These are phyloP conservation scores for Dioscorea zingiberensis DNA, from an alignment of 106 monocot genomes.

Conservation along the genomic window DNA sequence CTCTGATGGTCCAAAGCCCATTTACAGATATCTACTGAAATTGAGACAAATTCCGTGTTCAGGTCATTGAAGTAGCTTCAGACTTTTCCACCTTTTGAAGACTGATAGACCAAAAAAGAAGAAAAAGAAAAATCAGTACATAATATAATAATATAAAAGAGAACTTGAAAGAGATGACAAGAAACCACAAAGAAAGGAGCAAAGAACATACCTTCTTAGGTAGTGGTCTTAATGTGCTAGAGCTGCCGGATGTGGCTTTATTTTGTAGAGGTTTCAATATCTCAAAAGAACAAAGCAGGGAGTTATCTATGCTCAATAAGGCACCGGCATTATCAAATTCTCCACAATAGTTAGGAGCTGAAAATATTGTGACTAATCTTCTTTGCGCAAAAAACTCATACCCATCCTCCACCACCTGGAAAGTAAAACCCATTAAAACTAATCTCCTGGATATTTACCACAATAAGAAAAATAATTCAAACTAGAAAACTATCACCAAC, in stretches of 20 bases:
- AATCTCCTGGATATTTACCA: background rate
- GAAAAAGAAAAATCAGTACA: no score
- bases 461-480: background rate
- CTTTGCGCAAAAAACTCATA: slow-evolving; percentile 67
- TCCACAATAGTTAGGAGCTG: slow-evolving; percentile 76
- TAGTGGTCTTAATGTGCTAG: slow-evolving; percentile 14
- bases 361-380: slow-evolving; percentile 74
- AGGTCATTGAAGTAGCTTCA: no score
- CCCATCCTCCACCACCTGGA: slow-evolving; percentile 68
- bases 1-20: no score
- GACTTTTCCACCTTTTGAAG: no score
- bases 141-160: no score
- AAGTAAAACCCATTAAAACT: background rate
- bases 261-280: slow-evolving; percentile 55
- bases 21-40: no score
- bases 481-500: slow-evolving; percentile 9
- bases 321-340: slow-evolving; percentile 76
- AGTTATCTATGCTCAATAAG: slow-evolving; percentile 54
- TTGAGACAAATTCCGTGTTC: no score
- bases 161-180: no score
- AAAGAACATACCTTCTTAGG: slow-evolving; percentile 34
- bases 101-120: no score
- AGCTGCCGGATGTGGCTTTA: slow-evolving; percentile 2
- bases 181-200: no score
- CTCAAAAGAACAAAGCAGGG: slow-evolving; percentile 60